Evolutionary conservation across 805 yeast species (phyloP).

Genomic region (Clavispora santaluciae): DNA sequence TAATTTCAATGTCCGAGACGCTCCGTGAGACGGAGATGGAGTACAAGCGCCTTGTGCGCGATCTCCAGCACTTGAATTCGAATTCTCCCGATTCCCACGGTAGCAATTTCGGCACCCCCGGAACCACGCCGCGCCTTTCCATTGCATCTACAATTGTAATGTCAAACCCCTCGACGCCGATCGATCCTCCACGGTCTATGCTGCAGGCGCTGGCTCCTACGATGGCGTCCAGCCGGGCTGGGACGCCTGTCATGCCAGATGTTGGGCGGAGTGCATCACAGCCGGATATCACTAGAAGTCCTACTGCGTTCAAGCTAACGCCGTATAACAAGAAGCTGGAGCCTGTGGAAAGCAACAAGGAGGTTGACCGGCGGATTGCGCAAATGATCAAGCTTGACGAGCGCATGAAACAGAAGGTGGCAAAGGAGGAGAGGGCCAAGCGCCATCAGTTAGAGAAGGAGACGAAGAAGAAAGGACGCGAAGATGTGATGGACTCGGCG

Average conservation of each 20-base stretch:
- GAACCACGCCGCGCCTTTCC: not conserved
- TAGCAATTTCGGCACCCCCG: not conserved
- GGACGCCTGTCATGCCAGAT: not conserved
- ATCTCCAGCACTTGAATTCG: not conserved
- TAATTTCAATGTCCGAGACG: conserved; percentile 43
- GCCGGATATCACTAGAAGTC: not conserved
- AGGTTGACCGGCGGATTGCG: conserved; percentile 30
- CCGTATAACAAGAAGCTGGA: conserved; percentile 17
- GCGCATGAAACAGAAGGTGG: conserved; percentile 16
- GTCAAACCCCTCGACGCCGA: not conserved
- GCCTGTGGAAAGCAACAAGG: conserved; percentile 18
- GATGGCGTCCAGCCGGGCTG: not conserved
- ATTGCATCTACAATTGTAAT: not conserved
- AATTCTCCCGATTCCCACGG: not conserved
- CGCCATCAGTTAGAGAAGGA: conserved; percentile 9
- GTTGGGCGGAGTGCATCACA: not conserved
- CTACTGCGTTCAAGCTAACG: conserved; percentile 24
- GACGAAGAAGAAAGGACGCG: conserved; percentile 8
- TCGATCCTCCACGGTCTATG: not conserved
- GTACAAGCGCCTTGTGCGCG: conserved; percentile 9
- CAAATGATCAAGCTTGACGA: conserved; percentile 30
- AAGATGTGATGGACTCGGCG: not conserved
- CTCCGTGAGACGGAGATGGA: conserved; percentile 22
- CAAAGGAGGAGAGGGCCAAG: conserved; percentile 11
- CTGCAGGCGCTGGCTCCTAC: not conserved